phyloP scores from a whole-genome alignment of 2,329 filamentous ascomycete species.

The Penicillium sp. region DNA sequence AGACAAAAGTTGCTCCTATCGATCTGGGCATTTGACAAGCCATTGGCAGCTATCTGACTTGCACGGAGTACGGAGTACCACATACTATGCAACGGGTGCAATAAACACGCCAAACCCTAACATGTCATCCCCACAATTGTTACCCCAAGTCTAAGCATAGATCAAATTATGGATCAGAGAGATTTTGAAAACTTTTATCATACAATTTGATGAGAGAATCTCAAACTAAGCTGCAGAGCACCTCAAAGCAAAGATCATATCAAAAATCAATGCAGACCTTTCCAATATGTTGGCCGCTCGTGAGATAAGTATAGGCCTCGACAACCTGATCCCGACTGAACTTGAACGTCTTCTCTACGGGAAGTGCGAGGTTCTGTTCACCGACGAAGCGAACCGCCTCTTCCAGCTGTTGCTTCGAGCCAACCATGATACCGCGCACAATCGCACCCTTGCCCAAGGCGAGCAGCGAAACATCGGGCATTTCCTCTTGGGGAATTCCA shows the following conservation, averaged over 20 bases:
- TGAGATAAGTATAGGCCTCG: conserved; percentile 26
- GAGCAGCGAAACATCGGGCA: conserved; percentile 10
- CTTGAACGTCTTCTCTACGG: conserved; percentile 39
- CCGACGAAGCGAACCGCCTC: conserved; percentile 36
- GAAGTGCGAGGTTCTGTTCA: conserved; percentile 25
- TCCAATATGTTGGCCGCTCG: conserved; percentile 35
- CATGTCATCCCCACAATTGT: not conserved
- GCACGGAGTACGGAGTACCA: not conserved
- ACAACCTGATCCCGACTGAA: conserved; percentile 32
- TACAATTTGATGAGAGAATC: too few species aligned
- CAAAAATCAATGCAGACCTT: conserved; percentile 35
- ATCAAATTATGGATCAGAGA: not conserved
- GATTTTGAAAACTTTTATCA: not conserved
- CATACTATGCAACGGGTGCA: not conserved
- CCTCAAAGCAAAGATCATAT: not conserved
- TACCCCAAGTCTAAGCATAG: conserved; percentile 1
- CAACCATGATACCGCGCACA: conserved; percentile 40
- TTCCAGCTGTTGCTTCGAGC: conserved; percentile 40
- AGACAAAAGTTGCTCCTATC: too few species aligned
- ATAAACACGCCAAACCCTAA: not conserved
- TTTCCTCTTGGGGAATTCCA: not conserved
- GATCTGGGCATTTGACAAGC: too few species aligned
- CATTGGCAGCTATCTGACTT: not conserved
- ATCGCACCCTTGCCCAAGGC: conserved; percentile 29
- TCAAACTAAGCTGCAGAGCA: too few species aligned